Evolutionary conservation across 2,329 filamentous ascomycete genomes (phyloP).

Genomic region (Fusarium humuli): DNA sequence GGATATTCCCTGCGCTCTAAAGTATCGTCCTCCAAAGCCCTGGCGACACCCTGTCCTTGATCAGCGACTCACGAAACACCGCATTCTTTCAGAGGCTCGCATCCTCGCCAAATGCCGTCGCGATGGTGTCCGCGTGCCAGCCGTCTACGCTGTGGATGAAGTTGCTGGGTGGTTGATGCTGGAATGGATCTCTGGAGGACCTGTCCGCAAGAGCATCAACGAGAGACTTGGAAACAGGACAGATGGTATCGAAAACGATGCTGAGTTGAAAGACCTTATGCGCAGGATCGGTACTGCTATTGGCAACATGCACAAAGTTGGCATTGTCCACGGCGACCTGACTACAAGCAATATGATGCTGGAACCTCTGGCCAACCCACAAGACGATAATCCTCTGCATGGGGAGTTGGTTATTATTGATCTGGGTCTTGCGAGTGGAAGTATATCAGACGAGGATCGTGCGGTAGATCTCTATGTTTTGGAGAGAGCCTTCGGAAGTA

Average conservation of each 20-base stretch:
- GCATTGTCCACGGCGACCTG: conserved; percentile 92
- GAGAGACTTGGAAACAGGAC: conserved; percentile 69
- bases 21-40: conserved; percentile 89
- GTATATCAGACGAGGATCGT: conserved; percentile 86
- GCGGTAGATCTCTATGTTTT: conserved; percentile 97
- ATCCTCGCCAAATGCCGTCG: conserved; percentile 82
- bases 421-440: conserved; percentile 89
- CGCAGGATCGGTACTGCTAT: conserved; percentile 76
- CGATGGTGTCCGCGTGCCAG: conserved; percentile 85
- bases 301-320: conserved; percentile 81
- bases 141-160: conserved; percentile 77
- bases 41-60: conserved; percentile 94
- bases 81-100: conserved; percentile 88
- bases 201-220: conserved; percentile 77
- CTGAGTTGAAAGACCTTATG: conserved; percentile 72
- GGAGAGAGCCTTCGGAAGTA: conserved; percentile 93
- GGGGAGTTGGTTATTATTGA: conserved; percentile 93
- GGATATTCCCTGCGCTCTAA: conserved; percentile 79
- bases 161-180: conserved; percentile 79
- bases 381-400: conserved; percentile 54
- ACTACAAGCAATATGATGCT: conserved; percentile 98
- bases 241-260: conserved; percentile 56
- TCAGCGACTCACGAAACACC: conserved; percentile 83
- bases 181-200: conserved; percentile 84
- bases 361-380: conserved; percentile 49